Evolutionary conservation across 192 early-diverging fungal genomes (phyloP), one percentile per base, ranked within the genome.

Genomic region (Paraglomus brasilianum): DNA sequence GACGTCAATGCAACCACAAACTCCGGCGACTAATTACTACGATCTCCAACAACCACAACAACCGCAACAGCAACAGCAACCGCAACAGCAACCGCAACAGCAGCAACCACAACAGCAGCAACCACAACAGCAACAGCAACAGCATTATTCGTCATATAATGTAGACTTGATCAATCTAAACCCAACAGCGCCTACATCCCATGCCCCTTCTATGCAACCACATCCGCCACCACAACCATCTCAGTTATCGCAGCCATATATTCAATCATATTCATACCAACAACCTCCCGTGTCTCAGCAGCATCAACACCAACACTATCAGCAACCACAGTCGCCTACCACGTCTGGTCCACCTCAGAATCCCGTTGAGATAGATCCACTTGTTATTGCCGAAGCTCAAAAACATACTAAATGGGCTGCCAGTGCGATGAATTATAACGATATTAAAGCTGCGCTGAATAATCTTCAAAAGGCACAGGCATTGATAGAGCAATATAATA

Each of bases 351-450:
- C 11, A 43, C 19, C 57, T 59, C 64, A 58, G 56, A 58, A 30
- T 30, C 50, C 55, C 0, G 50, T 59, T 38, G 58, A 73, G 36
- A 50, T 91, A 17, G 86, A 85, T 45, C 79, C 87, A 13, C 51
- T 66, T 1, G 83, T 83, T 13, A 80, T 88, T 6, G 81, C 85
- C 11, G 70, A 75, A 1, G 94, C 94, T 1, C 92, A 95, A 60
- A 99, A 99, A 78, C 82, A 87, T 48, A 85, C 93, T 10, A 89
- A 91, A 64, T 98, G 90, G 83, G 96, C 95, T 3, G 91, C 95
- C 71, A 95, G 93, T 71, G 92, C 97, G 5, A 70, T 99, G 15
- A 90, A 96, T 63, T 99, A 96, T 70, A 95, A 96, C 66, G 96
- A 98, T 78, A 84, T 97, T 14, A 74, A 82, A 4, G 93, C 91